Conservation (phyloP, 768 basidiomycete genomes). For the Naganishia vaughanmartiniae region DNA sequence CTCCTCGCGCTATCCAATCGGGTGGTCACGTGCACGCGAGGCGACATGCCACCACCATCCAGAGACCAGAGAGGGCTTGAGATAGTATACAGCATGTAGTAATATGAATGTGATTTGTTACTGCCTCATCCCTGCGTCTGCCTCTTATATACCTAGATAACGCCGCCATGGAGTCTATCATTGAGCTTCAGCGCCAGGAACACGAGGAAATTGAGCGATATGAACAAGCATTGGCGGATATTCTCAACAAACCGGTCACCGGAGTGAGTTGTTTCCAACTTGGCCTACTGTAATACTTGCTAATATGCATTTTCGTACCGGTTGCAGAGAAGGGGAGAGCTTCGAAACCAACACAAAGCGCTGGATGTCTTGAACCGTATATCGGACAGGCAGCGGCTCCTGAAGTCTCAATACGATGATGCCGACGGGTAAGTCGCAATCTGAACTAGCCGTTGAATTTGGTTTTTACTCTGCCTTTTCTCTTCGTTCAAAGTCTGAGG, state of each 20-base stretch:
- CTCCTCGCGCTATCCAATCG: not conserved
- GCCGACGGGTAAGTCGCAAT: constrained; percentile 56
- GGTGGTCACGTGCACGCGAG: constrained; percentile 14
- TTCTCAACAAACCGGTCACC: constrained; percentile 61
- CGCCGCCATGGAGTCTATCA: constrained; percentile 75
- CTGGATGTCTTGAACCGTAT: constrained; percentile 85
- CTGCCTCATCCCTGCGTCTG: not conserved
- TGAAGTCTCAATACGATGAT: constrained; percentile 75
- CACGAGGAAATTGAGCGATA: constrained; percentile 95
- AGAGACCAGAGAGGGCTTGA: no score
- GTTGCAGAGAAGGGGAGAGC: constrained; percentile 37
- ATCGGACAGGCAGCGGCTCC: constrained; percentile 62
- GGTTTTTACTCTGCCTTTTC: constrained; percentile 56
- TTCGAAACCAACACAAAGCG: constrained; percentile 75
- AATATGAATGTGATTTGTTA: not conserved
- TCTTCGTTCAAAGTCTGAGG: constrained; percentile 53
- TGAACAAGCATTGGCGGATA: constrained; percentile 77
- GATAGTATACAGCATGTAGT: no score
- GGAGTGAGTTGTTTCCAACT: constrained; percentile 41
- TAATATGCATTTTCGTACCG: not conserved
- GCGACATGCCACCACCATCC: no score
- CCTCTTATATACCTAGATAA: not conserved
- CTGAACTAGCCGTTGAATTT: constrained; percentile 41
- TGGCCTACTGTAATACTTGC: not conserved
- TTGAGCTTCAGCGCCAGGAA: constrained; percentile 90